A percentile compares a stretch with the other conserved stretches of the same genome.
Conservation (phyloP, 805 yeast species). For the Scheffersomyces amazonensis region DNA sequence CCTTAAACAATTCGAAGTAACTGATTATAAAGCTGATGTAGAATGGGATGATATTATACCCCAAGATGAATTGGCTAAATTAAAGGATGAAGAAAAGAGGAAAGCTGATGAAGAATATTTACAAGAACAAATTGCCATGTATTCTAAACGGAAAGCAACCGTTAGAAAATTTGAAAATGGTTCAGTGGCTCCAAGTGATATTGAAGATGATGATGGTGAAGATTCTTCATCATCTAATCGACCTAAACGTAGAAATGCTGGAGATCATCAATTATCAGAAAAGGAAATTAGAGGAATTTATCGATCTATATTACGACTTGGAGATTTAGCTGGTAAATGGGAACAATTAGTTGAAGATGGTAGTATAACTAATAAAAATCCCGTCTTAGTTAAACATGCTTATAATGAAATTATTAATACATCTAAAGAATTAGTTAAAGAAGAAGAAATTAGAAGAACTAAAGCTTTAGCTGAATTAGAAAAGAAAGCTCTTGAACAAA, state of each 20-base stretch:
- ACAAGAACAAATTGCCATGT: conserved; percentile 87
- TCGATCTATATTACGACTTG: conserved; percentile 75
- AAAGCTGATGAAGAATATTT: conserved; percentile 82
- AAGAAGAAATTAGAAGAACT: conserved; percentile 63
- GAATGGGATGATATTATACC: conserved; percentile 99
- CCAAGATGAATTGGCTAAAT: conserved; percentile 80
- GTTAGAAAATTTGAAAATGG: conserved; percentile 49
- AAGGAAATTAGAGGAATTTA: conserved; percentile 84
- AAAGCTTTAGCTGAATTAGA: conserved; percentile 58
- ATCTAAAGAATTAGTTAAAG: conserved; percentile 59
- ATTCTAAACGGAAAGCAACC: conserved; percentile 75
- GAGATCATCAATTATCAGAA: conserved; percentile 62
- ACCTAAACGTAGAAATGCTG: conserved; percentile 30
- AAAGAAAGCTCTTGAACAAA: conserved; percentile 50
- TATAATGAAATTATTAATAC: conserved; percentile 67
- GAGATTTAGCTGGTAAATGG: conserved; percentile 75
- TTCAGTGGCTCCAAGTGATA: conserved; percentile 26
- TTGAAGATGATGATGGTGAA: conserved; percentile 41
- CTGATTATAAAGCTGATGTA: conserved; percentile 96
- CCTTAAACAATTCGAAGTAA: conserved; percentile 93
- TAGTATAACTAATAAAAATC: conserved; percentile 77
- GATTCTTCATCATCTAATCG: conserved; percentile 25
- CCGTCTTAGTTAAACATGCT: conserved; percentile 70
- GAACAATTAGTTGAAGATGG: conserved; percentile 89
- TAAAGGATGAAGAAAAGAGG: conserved; percentile 89